Evolutionary conservation across 1,139 yeast species (phyloP).

Genomic region (Kurtzmaniella quercitrusa): DNA sequence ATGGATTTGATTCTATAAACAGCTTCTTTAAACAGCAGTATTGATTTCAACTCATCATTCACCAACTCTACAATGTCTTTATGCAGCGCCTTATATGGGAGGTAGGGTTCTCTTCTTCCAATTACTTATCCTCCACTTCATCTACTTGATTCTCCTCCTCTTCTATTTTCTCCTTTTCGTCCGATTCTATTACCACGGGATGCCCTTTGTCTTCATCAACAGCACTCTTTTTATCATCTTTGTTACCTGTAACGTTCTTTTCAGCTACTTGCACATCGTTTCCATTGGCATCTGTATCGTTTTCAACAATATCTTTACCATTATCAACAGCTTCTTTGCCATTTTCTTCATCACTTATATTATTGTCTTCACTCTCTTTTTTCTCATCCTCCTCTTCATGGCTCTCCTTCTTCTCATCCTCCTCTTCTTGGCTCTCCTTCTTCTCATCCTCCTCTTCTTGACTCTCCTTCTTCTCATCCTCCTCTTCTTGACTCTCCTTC

Average conservation of each 20-base stretch:
- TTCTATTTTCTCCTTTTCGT: no score
- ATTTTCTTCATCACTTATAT: conserved; percentile 5
- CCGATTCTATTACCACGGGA: no score
- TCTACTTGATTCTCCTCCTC: background rate
- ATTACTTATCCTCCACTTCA: background rate
- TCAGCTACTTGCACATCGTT: background rate
- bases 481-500: conserved; percentile 10
- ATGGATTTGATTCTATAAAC: no score
- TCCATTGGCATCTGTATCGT: background rate
- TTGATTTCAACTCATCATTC: no score
- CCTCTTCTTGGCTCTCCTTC: conserved; percentile 6
- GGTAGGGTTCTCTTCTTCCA: no score
- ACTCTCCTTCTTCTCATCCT: background rate
- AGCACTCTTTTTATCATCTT: no score
- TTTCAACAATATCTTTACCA: conserved; percentile 3
- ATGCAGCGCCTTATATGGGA: no score
- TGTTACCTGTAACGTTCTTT: background rate
- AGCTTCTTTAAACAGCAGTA: no score
- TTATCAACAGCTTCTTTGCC: conserved; percentile 1
- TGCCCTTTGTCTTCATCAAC: no score
- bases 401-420: background rate
- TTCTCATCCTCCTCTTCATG: conserved; percentile 7
- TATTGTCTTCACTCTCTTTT: conserved; percentile 7
- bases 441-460: conserved; percentile 7
- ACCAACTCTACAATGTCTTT: no score